Evolutionary conservation across 2,329 filamentous ascomycete species (phyloP).

Genomic region (Fusarium sp.): DNA sequence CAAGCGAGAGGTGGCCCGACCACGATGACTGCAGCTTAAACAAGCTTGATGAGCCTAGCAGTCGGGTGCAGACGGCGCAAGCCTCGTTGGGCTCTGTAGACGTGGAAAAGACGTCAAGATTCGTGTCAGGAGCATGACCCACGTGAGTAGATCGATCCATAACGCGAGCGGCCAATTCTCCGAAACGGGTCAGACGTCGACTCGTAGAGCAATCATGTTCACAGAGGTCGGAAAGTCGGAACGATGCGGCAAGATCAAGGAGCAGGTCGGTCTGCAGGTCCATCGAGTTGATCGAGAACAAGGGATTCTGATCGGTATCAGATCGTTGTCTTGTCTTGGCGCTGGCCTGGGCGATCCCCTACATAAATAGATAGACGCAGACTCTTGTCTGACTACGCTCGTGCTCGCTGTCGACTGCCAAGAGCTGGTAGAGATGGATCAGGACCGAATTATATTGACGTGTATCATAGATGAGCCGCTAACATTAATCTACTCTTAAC

Average conservation of each 20-base stretch:
- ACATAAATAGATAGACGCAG: background rate
- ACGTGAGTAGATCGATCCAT: background rate
- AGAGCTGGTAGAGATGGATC: background rate
- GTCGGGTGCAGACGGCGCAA: constrained; percentile 3
- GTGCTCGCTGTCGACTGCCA: background rate
- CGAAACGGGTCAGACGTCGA: background rate
- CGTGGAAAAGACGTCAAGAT: background rate
- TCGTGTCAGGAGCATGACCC: background rate
- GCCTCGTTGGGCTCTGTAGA: background rate
- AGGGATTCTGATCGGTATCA: constrained; percentile 20
- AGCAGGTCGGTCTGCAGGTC: background rate
- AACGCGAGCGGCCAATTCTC: background rate
- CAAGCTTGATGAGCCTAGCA: constrained; percentile 41
- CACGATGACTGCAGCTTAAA: constrained; percentile 15
- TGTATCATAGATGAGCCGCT: constrained; percentile 15
- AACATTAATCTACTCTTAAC: constrained; percentile 12
- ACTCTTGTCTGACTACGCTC: background rate
- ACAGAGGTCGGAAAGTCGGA: no score
- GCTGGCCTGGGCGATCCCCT: constrained; percentile 9
- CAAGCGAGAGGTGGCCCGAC: background rate
- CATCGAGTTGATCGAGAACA: constrained; percentile 4
- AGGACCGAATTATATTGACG: background rate
- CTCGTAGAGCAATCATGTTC: background rate
- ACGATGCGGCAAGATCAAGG: no score
- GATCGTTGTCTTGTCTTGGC: constrained; percentile 1